Evolutionary conservation across 208 protist species (phyloP).

Genomic region (Acanthamoeba rhysodes): DNA sequence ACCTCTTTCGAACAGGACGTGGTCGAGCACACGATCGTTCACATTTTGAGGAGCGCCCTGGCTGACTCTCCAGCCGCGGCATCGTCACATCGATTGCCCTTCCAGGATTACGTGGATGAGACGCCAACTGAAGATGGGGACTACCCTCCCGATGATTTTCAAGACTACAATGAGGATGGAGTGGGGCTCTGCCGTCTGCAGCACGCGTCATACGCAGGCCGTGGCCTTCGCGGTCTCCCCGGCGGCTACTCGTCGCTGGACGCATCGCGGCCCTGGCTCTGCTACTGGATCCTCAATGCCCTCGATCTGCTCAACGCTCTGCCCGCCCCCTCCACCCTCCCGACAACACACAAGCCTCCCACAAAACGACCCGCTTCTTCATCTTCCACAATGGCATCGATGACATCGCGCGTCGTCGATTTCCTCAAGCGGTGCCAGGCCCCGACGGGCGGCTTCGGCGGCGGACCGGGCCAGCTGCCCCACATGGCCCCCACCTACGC

Average conservation of each 20-base stretch:
- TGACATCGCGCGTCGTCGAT: constrained; percentile 22
- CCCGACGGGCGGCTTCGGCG: constrained; percentile 89
- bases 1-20: not conserved
- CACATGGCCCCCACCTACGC: constrained; percentile 94
- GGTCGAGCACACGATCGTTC: not conserved
- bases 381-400: constrained; percentile 5
- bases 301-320: constrained; percentile 86
- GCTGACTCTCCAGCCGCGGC: not conserved
- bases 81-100: not conserved
- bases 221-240: not conserved
- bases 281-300: constrained; percentile 90
- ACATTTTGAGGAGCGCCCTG: not conserved
- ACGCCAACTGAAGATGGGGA: not conserved
- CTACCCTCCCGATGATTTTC: not conserved
- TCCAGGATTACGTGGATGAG: not conserved
- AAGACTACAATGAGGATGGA: not conserved
- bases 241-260: constrained; percentile 80
- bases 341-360: not conserved
- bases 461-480: constrained; percentile 89
- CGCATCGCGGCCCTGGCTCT: constrained; percentile 85
- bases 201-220: not conserved
- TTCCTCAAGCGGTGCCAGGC: constrained; percentile 86
- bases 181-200: not conserved
- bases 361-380: not conserved
- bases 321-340: not conserved